Evolutionary conservation across 1,284 basidiomycete genomes (phyloP), one percentile per base, ranked within the genome.

Genomic region (Cutaneotrichosporon sp.): DNA sequence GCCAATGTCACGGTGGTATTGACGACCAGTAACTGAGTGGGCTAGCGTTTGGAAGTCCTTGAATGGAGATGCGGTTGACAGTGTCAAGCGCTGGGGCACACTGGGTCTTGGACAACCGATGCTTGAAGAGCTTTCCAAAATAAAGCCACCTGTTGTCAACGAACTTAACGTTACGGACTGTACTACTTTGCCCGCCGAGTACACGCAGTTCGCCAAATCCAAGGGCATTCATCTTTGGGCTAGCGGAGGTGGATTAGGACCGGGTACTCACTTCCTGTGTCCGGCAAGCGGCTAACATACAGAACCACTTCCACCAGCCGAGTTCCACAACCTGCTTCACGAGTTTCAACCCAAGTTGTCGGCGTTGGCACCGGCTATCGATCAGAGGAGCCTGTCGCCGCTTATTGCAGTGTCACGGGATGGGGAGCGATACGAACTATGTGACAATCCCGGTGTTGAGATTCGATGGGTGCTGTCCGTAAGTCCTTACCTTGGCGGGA

Each of bases 131-230:
- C 49, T 71, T 20, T 40, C 23, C 4, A 54, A 51, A 1, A 45
- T 50, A 34, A 30, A 37, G 18, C 39, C 47, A 17, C 64, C 63
- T 14, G 55, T 45, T 4, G 63, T 70, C 45, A 74, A 76, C 55
- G 64, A 69, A 42, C 49, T 76, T 39, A 69, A 74, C 51, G 73
- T 72, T 18, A 68, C 71, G 12, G 74, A 76, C 57, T 74, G 73
- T 56, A 68, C 71, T 57, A 65, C 64, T 46, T 47, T 76, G 30
- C 70, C 73, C 1, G 55, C 62, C 21, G 70, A 71, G 14, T 69
- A 69, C 46, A 61, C 65, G 12, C 50, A 44, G 3, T 76, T 63
- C 44, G 74, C 74, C 0, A 64, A 53, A 45, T 56, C 60, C 34
- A 55, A 62, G 14, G 65, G 63, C 8, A 65, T 76, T 7, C 61